A percentile compares a stretch with the other conserved stretches of the same genome.
Conservation (phyloP, 495 filamentous ascomycete species). For the Annulohypoxylon bovei region DNA sequence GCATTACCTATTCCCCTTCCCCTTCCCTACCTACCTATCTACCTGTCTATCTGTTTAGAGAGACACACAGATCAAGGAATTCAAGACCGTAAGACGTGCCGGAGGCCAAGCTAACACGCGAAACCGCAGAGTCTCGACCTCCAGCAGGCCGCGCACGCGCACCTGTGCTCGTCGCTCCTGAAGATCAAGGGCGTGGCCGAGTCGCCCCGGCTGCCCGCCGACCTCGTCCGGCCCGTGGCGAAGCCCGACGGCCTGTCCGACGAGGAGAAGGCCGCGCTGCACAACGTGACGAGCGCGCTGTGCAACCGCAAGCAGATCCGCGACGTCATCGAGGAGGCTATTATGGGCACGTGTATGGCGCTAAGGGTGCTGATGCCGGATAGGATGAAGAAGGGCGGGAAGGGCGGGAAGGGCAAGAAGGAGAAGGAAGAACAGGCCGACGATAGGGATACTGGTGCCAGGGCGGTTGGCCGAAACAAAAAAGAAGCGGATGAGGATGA, state of each 20-base stretch:
- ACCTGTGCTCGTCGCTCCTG: slow-evolving; percentile 79
- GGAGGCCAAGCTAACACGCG: not conserved
- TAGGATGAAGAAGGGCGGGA: slow-evolving; percentile 49
- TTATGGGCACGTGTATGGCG: slow-evolving; percentile 69
- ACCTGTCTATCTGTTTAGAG: too few relatives aligned
- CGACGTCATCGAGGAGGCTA: slow-evolving; percentile 68
- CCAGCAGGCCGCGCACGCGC: slow-evolving; percentile 67
- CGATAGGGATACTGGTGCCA: slow-evolving; percentile 18
- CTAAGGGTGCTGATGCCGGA: slow-evolving; percentile 66
- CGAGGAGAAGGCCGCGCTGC: slow-evolving; percentile 56
- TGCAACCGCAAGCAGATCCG: slow-evolving; percentile 81
- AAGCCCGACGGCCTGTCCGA: slow-evolving; percentile 58
- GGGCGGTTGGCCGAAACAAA: slow-evolving; percentile 9
- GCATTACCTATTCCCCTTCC: not conserved
- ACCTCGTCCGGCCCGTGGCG: slow-evolving; percentile 59
- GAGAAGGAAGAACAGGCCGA: slow-evolving; percentile 40
- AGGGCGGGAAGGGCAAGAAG: slow-evolving; percentile 29
- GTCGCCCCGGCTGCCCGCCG: slow-evolving; percentile 56
- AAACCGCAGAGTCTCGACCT: slow-evolving; percentile 69
- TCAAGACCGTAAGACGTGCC: too few relatives aligned
- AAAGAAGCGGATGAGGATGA: slow-evolving; percentile 33
- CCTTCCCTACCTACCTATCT: too few relatives aligned
- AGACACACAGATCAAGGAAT: too few relatives aligned
- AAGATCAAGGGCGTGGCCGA: slow-evolving; percentile 76
- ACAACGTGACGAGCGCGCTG: slow-evolving; percentile 83